Conservation (phyloP, 2,329 filamentous ascomycete species). For the Elsinoe ampelina region DNA sequence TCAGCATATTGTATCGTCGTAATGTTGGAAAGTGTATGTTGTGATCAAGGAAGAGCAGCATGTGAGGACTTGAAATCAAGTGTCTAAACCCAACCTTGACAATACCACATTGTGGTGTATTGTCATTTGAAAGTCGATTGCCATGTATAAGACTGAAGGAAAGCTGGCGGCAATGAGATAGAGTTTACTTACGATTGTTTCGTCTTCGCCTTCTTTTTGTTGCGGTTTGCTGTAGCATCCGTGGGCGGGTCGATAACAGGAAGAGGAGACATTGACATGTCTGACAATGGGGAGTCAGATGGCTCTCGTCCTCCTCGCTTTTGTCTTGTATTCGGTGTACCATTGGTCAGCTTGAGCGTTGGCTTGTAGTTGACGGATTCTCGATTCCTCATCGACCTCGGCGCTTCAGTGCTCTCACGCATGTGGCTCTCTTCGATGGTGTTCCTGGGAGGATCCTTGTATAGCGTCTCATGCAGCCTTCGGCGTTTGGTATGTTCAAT, state of each 20-base stretch:
- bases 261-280: slow-evolving; percentile 22
- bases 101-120: slow-evolving; percentile 5
- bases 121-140: not conserved
- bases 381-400: slow-evolving; percentile 14
- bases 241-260: slow-evolving; percentile 25
- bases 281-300: slow-evolving; percentile 26
- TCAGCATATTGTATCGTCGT: slow-evolving; percentile 12
- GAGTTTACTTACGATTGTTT: slow-evolving; percentile 30
- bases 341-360: slow-evolving; percentile 15
- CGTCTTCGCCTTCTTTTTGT: slow-evolving; percentile 29
- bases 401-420: not conserved
- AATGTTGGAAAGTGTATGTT: not conserved
- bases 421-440: slow-evolving; percentile 5
- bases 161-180: too few species aligned
- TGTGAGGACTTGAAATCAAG: not conserved
- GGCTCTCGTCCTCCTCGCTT: slow-evolving; percentile 13
- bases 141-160: too few species aligned
- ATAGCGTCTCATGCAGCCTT: slow-evolving; percentile 7
- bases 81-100: not conserved
- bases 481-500: slow-evolving; percentile 5
- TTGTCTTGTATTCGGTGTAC: not conserved
- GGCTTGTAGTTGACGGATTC: slow-evolving; percentile 18
- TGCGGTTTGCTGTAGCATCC: slow-evolving; percentile 15
- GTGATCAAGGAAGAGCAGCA: not conserved
- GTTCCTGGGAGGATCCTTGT: slow-evolving; percentile 5